Conservation (phyloP, 1,284 basidiomycete species). For the Volvariella volvacea region DNA sequence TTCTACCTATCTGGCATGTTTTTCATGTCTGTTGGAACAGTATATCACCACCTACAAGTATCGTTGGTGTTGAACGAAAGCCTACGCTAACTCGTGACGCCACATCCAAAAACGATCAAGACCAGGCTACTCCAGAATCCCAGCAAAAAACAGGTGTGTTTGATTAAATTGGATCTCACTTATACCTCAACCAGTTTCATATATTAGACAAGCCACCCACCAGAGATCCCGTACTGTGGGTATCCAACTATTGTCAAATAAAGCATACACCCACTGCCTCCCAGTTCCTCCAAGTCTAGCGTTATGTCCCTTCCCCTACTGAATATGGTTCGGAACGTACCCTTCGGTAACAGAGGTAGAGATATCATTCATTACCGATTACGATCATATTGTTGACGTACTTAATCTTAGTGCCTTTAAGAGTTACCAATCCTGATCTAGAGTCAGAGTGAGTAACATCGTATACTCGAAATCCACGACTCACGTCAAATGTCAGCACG, state of each 20-base stretch:
- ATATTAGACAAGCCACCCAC: too few species aligned
- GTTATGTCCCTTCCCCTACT: conserved; percentile 38
- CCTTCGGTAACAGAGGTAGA: conserved; percentile 34
- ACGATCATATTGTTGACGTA: conserved; percentile 6
- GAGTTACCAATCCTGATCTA: conserved; percentile 34
- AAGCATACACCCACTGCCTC: conserved; percentile 3
- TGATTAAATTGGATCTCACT: too few species aligned
- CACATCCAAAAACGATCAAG: too few species aligned
- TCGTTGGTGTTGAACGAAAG: not conserved
- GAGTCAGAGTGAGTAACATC: conserved; percentile 22
- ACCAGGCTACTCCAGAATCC: too few species aligned
- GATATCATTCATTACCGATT: conserved; percentile 6
- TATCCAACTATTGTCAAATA: too few species aligned
- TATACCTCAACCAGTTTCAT: too few species aligned
- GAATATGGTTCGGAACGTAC: conserved; percentile 34
- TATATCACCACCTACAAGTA: not conserved
- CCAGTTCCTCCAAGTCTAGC: conserved; percentile 32
- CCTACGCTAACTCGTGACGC: too few species aligned
- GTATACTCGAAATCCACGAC: conserved; percentile 9
- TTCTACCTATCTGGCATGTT: not conserved
- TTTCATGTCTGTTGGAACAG: not conserved
- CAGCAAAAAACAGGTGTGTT: too few species aligned
- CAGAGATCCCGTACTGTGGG: too few species aligned
- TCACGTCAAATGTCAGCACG: conserved; percentile 10
- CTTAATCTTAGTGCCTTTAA: conserved; percentile 25